Evolutionary conservation across 805 yeast species (phyloP).

Genomic region (Candida patagonica): DNA sequence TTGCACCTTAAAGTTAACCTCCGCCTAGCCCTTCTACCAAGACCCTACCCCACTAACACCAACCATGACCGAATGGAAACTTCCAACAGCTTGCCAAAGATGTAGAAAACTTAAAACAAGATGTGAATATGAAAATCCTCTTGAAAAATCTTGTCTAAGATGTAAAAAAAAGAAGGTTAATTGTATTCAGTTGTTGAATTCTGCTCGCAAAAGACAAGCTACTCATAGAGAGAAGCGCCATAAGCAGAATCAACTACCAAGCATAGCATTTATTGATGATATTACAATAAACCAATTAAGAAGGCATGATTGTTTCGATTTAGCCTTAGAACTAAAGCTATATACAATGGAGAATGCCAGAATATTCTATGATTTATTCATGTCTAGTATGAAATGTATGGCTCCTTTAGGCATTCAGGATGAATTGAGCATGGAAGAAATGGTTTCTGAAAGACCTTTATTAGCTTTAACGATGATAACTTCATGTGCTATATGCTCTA

Average conservation of each 20-base stretch:
- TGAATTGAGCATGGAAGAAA: background rate
- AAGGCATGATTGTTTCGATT: conserved; percentile 3
- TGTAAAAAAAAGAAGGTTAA: conserved; percentile 13
- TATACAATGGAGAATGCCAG: conserved; percentile 6
- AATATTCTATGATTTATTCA: conserved; percentile 3
- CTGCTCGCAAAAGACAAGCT: background rate
- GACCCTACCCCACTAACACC: background rate
- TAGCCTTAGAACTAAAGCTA: conserved; percentile 8
- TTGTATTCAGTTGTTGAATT: conserved; percentile 7
- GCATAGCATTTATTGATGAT: too few species aligned
- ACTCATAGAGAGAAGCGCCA: background rate
- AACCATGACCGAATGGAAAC: conserved; percentile 2
- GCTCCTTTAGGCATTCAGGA: conserved; percentile 7
- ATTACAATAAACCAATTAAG: background rate
- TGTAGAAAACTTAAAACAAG: conserved; percentile 17
- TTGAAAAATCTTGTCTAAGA: conserved; percentile 10
- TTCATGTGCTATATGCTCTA: conserved; percentile 7
- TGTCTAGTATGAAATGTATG: conserved; percentile 3
- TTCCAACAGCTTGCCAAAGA: conserved; percentile 14
- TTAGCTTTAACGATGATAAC: conserved; percentile 9
- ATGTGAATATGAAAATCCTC: conserved; percentile 16
- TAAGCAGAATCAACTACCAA: too few species aligned
- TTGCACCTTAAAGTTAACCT: too few species aligned
- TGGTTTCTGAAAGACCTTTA: conserved; percentile 6
- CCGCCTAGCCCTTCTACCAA: too few species aligned